Conservation (phyloP, 306 rosid species). For the Casuarina cunninghamiana region DNA sequence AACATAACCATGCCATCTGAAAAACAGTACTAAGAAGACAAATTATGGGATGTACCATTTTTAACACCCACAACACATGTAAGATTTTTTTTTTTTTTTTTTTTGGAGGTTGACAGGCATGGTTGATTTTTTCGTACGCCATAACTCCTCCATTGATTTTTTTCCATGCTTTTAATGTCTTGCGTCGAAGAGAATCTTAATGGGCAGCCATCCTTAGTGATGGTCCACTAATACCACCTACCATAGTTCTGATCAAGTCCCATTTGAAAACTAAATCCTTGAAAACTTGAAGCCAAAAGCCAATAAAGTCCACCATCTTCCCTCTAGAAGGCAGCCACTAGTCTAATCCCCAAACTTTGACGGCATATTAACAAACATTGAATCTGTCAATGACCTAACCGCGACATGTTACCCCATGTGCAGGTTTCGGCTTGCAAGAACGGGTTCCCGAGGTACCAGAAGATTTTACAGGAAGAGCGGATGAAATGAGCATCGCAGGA, state of each 20-base stretch:
- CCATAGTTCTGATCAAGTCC: constrained; percentile 32
- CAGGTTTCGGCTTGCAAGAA: constrained; percentile 93
- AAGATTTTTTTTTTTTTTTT: neutral
- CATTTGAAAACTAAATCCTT: constrained; percentile 13
- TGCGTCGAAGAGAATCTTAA: constrained; percentile 30
- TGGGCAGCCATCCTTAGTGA: constrained; percentile 35
- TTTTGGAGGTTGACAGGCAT: too few species aligned
- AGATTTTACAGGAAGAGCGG: constrained; percentile 68
- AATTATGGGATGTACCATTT: too few species aligned
- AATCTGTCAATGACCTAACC: neutral
- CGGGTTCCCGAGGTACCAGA: constrained; percentile 72
- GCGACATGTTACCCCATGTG: constrained; percentile 17
- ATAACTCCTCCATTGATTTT: neutral
- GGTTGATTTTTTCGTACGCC: too few species aligned
- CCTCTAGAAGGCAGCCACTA: constrained; percentile 15
- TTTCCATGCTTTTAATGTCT: neutral
- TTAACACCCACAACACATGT: too few species aligned
- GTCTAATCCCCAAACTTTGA: too few species aligned
- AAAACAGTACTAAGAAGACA: too few species aligned
- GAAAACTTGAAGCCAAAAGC: too few species aligned
- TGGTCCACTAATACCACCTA: constrained; percentile 27
- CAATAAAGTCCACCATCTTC: neutral
- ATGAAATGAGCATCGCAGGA: constrained; percentile 37
- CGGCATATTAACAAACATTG: too few species aligned
- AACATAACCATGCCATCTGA: too few species aligned